A percentile compares a stretch with the other conserved stretches of the same genome.
phyloP scores from a whole-genome alignment of 2,329 filamentous ascomycete species.

The Calonectria henricotiae region DNA sequence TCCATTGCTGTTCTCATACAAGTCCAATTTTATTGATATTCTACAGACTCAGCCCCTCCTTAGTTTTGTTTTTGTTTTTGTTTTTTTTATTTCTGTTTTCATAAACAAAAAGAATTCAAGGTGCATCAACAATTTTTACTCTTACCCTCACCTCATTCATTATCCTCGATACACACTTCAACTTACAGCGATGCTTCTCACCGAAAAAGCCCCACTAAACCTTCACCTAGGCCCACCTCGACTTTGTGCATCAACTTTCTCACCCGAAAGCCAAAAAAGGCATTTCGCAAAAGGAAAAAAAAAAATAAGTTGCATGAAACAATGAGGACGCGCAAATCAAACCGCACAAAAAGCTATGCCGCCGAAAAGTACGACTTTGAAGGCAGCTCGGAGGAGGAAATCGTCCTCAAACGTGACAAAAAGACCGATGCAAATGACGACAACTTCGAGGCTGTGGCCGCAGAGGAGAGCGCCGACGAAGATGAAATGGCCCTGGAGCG shows the following conservation, averaged over 20 bases:
- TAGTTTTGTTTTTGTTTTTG: background rate
- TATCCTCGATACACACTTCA: background rate
- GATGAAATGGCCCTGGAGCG: constrained; percentile 54
- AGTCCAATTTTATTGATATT: background rate
- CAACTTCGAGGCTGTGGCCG: constrained; percentile 54
- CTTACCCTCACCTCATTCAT: background rate
- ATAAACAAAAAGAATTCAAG: too few species aligned
- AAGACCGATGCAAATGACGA: constrained; percentile 50
- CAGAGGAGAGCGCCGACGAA: constrained; percentile 56
- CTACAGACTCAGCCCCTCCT: background rate
- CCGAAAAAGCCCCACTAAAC: constrained; percentile 20
- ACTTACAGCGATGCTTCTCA: constrained; percentile 18
- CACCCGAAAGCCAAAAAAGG: constrained; percentile 18
- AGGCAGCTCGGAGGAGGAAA: constrained; percentile 55
- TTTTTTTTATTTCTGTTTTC: too few species aligned
- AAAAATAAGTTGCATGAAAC: background rate
- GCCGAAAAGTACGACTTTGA: constrained; percentile 59
- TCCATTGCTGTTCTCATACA: background rate
- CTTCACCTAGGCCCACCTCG: constrained; percentile 7
- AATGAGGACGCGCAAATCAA: constrained; percentile 60
- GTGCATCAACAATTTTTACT: background rate
- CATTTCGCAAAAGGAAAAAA: constrained; percentile 8
- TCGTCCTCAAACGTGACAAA: constrained; percentile 41
- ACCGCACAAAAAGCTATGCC: constrained; percentile 57
- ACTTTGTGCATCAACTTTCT: constrained; percentile 16